Evolutionary conservation across 2,329 filamentous ascomycete genomes (phyloP).

Genomic region (Penicillium sp.): DNA sequence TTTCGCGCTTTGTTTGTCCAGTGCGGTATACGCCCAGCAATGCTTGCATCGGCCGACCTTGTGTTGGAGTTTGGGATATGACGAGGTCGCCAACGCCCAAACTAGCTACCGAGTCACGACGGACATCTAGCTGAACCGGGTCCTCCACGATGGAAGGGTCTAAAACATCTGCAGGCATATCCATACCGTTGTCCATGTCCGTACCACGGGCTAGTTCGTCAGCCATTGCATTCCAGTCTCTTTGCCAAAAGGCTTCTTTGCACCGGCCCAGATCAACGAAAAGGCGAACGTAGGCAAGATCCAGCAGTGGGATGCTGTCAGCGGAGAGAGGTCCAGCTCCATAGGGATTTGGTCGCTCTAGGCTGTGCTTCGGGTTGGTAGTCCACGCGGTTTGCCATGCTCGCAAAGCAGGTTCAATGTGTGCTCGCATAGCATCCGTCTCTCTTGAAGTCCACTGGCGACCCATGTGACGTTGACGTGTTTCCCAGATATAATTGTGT

Average conservation of each 20-base stretch:
- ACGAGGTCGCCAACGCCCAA: constrained; percentile 42
- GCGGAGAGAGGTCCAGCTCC: constrained; percentile 82
- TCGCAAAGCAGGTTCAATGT: constrained; percentile 90
- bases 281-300: constrained; percentile 87
- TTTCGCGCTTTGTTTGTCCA: constrained; percentile 72
- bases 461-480: constrained; percentile 84
- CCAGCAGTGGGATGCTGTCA: constrained; percentile 87
- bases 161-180: constrained; percentile 44
- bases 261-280: constrained; percentile 92
- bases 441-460: constrained; percentile 90
- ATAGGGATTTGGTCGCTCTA: constrained; percentile 84
- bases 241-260: constrained; percentile 92
- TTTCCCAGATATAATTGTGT: constrained; percentile 99
- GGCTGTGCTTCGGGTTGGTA: constrained; percentile 80
- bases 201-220: constrained; percentile 80
- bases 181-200: constrained; percentile 75
- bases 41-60: constrained; percentile 38
- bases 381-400: constrained; percentile 95
- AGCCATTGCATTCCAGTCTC: constrained; percentile 90
- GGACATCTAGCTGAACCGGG: constrained; percentile 24
- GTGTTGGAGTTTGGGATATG: constrained; percentile 42
- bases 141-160: constrained; percentile 34
- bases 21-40: constrained; percentile 39
- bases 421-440: constrained; percentile 92
- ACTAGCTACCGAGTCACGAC: constrained; percentile 43